A percentile compares a stretch with the other conserved stretches of the same genome.
Conservation (phyloP, 306 rosid genomes). For the Hylodesmum podocarpum region DNA sequence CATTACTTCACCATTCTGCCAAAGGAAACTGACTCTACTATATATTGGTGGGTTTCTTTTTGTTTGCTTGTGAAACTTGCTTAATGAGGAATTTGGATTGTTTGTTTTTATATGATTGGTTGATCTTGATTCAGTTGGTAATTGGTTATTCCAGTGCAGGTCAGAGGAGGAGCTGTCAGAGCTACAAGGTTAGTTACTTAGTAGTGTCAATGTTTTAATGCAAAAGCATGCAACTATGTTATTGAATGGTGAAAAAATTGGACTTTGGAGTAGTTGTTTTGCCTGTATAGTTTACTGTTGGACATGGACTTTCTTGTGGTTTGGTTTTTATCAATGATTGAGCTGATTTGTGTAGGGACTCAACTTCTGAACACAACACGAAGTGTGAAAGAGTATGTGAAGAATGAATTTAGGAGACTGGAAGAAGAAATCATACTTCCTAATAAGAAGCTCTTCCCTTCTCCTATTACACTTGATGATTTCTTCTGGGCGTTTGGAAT, state of each 20-base stretch:
- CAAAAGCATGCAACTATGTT: background rate
- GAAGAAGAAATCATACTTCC: slow-evolving; percentile 79
- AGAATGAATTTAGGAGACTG: slow-evolving; percentile 66
- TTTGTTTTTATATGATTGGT: slow-evolving; percentile 35
- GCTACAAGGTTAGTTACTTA: slow-evolving; percentile 75
- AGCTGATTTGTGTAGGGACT: slow-evolving; percentile 62
- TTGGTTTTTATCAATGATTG: slow-evolving; percentile 12
- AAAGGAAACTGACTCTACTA: slow-evolving; percentile 69
- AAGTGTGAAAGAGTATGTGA: slow-evolving; percentile 81
- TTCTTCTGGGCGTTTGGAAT: slow-evolving; percentile 98
- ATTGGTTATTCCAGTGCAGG: slow-evolving; percentile 94
- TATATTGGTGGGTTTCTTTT: slow-evolving; percentile 81
- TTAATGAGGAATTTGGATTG: slow-evolving; percentile 3
- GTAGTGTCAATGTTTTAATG: slow-evolving; percentile 7
- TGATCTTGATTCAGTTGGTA: slow-evolving; percentile 66
- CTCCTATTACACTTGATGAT: slow-evolving; percentile 77
- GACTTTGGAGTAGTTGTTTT: slow-evolving; percentile 8
- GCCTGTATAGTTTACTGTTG: background rate
- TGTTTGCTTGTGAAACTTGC: background rate
- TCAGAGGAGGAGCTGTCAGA: slow-evolving; percentile 96
- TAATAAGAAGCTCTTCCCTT: slow-evolving; percentile 73
- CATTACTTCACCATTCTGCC: slow-evolving; percentile 75
- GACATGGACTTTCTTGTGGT: slow-evolving; percentile 1
- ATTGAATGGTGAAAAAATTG: background rate
- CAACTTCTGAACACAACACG: slow-evolving; percentile 86